phyloP scores from a whole-genome alignment of 345 rosid genomes.

The Sonneratia alba region DNA sequence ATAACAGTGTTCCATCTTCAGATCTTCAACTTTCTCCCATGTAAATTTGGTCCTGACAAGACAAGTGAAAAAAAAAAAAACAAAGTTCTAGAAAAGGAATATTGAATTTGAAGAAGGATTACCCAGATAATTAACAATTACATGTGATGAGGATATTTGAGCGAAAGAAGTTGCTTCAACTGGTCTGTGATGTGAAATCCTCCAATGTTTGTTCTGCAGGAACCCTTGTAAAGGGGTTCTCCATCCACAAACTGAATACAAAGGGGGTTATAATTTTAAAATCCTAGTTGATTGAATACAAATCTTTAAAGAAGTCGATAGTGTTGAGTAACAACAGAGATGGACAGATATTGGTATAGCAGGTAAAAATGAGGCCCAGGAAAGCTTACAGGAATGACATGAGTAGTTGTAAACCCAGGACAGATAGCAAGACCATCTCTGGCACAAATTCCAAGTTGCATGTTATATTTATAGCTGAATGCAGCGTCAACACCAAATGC shows the following conservation, averaged over 20 bases:
- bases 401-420: constrained; percentile 80
- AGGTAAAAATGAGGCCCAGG: neutral
- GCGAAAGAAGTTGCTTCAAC: constrained; percentile 89
- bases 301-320: neutral
- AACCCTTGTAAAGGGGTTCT: constrained; percentile 72
- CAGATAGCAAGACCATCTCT: constrained; percentile 82
- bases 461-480: constrained; percentile 89
- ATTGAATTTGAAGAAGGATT: constrained; percentile 8
- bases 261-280: constrained; percentile 5
- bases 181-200: constrained; percentile 85
- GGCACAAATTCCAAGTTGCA: constrained; percentile 60
- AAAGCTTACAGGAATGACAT: constrained; percentile 67
- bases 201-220: constrained; percentile 80
- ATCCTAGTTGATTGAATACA: neutral
- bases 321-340: neutral
- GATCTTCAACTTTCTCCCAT: constrained; percentile 96
- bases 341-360: neutral
- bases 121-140: constrained; percentile 23
- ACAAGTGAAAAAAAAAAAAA: constrained; percentile 10
- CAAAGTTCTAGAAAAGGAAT: neutral
- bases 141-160: constrained; percentile 87
- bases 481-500: constrained; percentile 97
- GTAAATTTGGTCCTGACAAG: constrained; percentile 57
- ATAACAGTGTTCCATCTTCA: constrained; percentile 92
- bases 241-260: constrained; percentile 66